Percentiles rank a stretch among this genome's conserved stretches.
phyloP scores from a whole-genome alignment of 129 eudicot species.

The Chrysanthemum lavandulifolium region DNA sequence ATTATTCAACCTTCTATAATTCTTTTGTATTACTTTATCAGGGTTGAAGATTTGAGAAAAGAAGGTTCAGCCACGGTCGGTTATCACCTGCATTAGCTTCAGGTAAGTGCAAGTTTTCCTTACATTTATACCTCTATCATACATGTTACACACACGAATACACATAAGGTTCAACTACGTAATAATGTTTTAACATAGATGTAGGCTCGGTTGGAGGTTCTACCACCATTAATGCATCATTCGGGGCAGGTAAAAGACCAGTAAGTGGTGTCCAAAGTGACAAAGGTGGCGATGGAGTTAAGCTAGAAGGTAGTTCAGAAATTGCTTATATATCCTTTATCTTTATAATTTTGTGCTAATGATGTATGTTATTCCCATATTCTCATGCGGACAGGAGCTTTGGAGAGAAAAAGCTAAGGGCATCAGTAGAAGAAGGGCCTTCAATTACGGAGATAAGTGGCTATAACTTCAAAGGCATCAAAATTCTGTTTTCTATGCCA shows the following conservation, averaged over 20 bases:
- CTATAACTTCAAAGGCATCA: conserved; percentile 74
- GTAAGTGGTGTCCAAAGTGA: conserved; percentile 42
- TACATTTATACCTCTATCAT: conserved; percentile 16
- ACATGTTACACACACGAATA: conserved; percentile 2
- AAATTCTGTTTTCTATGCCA: too few species aligned
- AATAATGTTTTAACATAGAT: conserved; percentile 31
- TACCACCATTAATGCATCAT: conserved; percentile 36
- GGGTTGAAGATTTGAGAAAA: conserved; percentile 75
- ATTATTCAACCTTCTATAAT: conserved; percentile 4
- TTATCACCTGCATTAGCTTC: conserved; percentile 54
- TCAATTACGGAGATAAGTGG: conserved; percentile 72
- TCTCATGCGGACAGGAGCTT: conserved; percentile 71
- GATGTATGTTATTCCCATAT: conserved; percentile 27
- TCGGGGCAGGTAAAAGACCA: conserved; percentile 53
- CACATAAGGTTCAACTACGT: not conserved
- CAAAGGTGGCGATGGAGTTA: conserved; percentile 52
- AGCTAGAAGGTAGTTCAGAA: conserved; percentile 60
- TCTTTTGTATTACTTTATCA: conserved; percentile 33
- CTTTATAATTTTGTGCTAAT: not conserved
- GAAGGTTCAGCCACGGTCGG: conserved; percentile 47
- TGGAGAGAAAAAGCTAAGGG: conserved; percentile 84
- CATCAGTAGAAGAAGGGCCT: conserved; percentile 74
- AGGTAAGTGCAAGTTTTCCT: conserved; percentile 29
- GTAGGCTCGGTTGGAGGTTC: conserved; percentile 45
- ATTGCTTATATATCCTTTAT: not conserved